phyloP scores from a whole-genome alignment of 495 filamentous ascomycete species.

The Annulohypoxylon maeteangense region DNA sequence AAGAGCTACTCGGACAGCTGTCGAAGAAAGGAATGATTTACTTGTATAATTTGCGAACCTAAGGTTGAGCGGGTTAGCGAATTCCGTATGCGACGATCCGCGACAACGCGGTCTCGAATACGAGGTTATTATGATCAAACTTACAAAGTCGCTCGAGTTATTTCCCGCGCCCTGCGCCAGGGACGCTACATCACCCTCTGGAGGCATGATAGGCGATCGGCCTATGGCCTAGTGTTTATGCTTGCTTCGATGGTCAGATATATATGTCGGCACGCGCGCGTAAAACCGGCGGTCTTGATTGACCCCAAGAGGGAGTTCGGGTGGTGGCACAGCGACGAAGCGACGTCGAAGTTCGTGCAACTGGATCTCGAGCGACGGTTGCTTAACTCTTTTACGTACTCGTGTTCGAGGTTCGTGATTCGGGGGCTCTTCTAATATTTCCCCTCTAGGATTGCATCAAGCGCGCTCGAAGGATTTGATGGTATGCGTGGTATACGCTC shows the following conservation, averaged over 20 bases:
- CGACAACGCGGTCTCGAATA: conserved; percentile 27
- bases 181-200: conserved; percentile 51
- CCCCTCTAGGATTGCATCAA: conserved; percentile 32
- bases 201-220: conserved; percentile 55
- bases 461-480: conserved; percentile 25
- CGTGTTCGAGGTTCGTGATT: conserved; percentile 34
- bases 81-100: conserved; percentile 34
- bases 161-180: conserved; percentile 55
- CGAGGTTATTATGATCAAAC: conserved; percentile 31
- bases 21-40: conserved; percentile 51
- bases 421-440: conserved; percentile 26
- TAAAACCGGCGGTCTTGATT: conserved; percentile 24
- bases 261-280: conserved; percentile 38
- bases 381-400: conserved; percentile 37
- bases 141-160: conserved; percentile 64
- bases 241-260: conserved; percentile 11
- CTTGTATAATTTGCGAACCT: conserved; percentile 99
- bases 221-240: conserved; percentile 22
- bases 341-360: conserved; percentile 29
- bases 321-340: conserved; percentile 27
- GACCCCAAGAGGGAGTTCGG: conserved; percentile 17
- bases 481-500: conserved; percentile 32
- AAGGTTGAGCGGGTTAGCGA: conserved; percentile 24
- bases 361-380: conserved; percentile 33
- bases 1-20: conserved; percentile 15